Evolutionary conservation across 208 protist genomes (phyloP).

Genomic region (Wallacemonas sp.): DNA sequence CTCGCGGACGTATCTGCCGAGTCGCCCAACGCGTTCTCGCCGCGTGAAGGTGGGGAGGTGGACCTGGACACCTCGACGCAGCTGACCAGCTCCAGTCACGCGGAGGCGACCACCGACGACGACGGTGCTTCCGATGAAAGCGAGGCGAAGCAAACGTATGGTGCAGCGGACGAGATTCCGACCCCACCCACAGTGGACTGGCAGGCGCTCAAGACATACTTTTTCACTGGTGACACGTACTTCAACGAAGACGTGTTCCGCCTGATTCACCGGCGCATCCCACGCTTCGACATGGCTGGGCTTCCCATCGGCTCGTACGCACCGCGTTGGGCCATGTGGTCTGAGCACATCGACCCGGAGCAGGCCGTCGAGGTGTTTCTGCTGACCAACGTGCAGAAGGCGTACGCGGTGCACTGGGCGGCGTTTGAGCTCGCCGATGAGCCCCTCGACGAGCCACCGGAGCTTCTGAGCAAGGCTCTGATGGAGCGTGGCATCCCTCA

Average conservation of each 20-base stretch:
- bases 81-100: neutral
- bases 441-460: conserved; percentile 70
- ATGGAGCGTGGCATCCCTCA: conserved; percentile 11
- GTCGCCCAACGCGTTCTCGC: neutral
- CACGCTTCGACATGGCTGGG: conserved; percentile 53
- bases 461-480: conserved; percentile 28
- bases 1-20: neutral
- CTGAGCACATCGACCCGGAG: conserved; percentile 61
- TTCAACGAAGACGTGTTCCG: conserved; percentile 51
- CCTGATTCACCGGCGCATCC: conserved; percentile 41
- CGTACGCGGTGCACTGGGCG: conserved; percentile 80
- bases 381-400: conserved; percentile 38
- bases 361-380: conserved; percentile 69
- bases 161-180: neutral
- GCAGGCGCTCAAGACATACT: conserved; percentile 39
- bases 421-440: conserved; percentile 83
- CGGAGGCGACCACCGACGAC: neutral
- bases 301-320: conserved; percentile 87
- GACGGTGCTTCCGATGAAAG: no score
- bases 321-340: conserved; percentile 62
- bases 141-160: conserved; percentile 27
- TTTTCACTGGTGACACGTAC: conserved; percentile 60
- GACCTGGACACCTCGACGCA: neutral
- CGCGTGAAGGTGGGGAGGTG: neutral
- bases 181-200: conserved; percentile 17